Base-by-base conservation (phyloP, 2,329 filamentous ascomycete species). In the Arthrobotrys entomopaga region DNA sequence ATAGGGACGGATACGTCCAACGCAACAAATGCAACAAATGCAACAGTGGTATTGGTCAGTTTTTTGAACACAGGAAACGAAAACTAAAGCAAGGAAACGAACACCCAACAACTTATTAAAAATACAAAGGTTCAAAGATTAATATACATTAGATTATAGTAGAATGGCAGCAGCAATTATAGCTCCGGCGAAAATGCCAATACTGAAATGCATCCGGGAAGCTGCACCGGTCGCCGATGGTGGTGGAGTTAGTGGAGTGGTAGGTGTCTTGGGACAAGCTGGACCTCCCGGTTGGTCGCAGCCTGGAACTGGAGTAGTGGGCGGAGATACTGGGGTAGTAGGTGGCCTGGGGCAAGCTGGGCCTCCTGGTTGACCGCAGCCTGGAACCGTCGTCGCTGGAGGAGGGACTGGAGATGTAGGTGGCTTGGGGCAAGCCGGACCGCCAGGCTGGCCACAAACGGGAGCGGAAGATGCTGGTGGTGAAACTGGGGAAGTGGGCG, bases 121-220 rank as follows among this genome's bases (percentile, higher is more conserved):
- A 67, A 29, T 38, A 29, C 46, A 56, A 15, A 22, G 26, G 15
- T 43, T 40, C 13, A 46, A 8, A 34, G 11, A 29, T 15, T 26
- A 19, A 26, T 19, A 7, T 59, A 38, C 53, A 46, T 54, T 52
- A 60, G 54, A 67, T 69, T 61, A 69, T 16, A 69, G 60, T 61
- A 69, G 24, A 49, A 69, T 53, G 8, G 63, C 40, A 16, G 49
- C 43, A 13, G 54, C 61, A 43, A 66, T 56, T 48, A 67, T 8
- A 38, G 58, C 70, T 20, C 63, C 63, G 16, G 48, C 58, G 26
- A 74, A 50, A 29, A 29, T 57, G 48, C 50, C 63, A 34, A 67
- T 3, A 52, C 60, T 74, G 19, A 64, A 74, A n/a, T 64, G 57
- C 42, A 66, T 53, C 24, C 29, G 46, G 11, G 63, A 74, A 48